Evolutionary conservation across 306 rosid species (phyloP).

Genomic region (Delonix regia): DNA sequence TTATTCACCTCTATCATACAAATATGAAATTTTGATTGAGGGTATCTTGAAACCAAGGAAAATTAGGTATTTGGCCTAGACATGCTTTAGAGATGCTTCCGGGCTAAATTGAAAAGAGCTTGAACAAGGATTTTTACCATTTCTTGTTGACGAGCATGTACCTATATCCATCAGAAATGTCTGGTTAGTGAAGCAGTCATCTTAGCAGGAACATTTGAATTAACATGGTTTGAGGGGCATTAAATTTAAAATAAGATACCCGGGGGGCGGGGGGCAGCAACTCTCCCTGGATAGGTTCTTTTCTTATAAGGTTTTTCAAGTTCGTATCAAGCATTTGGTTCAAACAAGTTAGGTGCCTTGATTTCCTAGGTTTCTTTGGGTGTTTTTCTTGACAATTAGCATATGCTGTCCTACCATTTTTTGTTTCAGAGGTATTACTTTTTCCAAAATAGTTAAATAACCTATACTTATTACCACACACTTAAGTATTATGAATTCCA

Average conservation of each 20-base stretch:
- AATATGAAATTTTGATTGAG: not conserved
- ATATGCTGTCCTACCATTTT: not conserved
- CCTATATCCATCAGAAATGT: not conserved
- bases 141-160: not conserved
- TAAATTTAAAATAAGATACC: not conserved
- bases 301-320: not conserved
- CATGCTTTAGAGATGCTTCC: not conserved
- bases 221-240: not conserved
- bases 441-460: not conserved
- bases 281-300: not conserved
- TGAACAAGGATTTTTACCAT: not conserved
- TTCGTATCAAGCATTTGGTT: not conserved
- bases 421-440: conserved; percentile 1
- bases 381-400: not conserved
- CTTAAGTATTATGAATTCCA: not conserved
- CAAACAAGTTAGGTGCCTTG: not conserved
- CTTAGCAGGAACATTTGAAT: not conserved
- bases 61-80: too few relatives aligned
- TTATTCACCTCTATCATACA: not conserved
- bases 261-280: not conserved
- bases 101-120: not conserved
- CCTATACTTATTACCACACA: not conserved
- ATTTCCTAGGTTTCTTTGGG: not conserved
- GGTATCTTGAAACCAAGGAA: not conserved
- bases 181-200: not conserved